Conservation (phyloP, 257 asterid genomes). For the Solanum sejunctum region DNA sequence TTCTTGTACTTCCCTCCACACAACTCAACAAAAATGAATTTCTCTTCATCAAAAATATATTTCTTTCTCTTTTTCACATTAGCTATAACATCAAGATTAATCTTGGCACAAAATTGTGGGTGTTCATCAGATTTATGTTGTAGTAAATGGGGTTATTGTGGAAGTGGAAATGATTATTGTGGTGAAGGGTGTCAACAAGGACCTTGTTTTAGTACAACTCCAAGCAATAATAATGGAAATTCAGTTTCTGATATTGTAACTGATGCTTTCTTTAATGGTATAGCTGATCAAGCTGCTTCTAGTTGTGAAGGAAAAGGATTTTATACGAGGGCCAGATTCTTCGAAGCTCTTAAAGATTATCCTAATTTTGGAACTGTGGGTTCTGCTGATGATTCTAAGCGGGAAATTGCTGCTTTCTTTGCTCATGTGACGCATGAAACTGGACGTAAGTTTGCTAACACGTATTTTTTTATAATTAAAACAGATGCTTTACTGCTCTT, state of each 20-base stretch:
- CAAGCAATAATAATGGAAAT: not conserved
- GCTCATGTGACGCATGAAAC: slow-evolving; percentile 48
- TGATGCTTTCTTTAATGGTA: slow-evolving; percentile 16
- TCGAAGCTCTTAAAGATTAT: slow-evolving; percentile 20
- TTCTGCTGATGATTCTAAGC: slow-evolving; percentile 17
- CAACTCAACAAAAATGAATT: not conserved
- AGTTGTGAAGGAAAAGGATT: slow-evolving; percentile 28
- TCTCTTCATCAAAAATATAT: not conserved
- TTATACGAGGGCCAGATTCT: slow-evolving; percentile 28
- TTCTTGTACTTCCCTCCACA: not conserved
- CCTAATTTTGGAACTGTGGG: slow-evolving; percentile 31
- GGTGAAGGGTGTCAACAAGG: slow-evolving; percentile 40
- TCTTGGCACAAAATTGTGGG: slow-evolving; percentile 8
- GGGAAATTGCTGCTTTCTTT: slow-evolving; percentile 46
- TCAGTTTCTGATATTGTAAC: slow-evolving; percentile 10
- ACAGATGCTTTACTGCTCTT: not conserved
- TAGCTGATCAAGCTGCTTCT: slow-evolving; percentile 17
- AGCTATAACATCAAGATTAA: not conserved
- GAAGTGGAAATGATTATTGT: slow-evolving; percentile 22
- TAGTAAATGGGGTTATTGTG: slow-evolving; percentile 32
- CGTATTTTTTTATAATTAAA: not conserved
- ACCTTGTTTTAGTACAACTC: not conserved
- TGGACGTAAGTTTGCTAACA: slow-evolving; percentile 7
- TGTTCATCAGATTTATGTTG: slow-evolving; percentile 17
- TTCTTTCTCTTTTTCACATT: not conserved